Base-by-base conservation (phyloP, 2,329 filamentous ascomycete species). In the Clonostachys rhizophaga region DNA sequence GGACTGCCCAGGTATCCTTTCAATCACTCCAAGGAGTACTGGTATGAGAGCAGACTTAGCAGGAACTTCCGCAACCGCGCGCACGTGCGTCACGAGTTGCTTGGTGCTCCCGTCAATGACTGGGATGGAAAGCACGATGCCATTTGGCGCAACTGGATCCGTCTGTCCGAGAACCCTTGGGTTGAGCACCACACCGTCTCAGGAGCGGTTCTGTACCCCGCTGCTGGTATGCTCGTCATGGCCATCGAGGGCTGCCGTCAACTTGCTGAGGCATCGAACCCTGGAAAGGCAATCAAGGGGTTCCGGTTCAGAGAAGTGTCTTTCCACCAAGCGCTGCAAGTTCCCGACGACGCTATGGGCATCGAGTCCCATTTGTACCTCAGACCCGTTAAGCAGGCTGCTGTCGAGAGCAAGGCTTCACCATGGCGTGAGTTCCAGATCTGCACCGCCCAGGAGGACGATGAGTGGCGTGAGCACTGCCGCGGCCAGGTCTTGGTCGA, bases 81-180 rank as follows among this genome's bases (percentile, higher is more conserved):
- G 37, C 58, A 63, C 42, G 54, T 61, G 0, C 57, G 64, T 0
- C 65, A 71, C 40, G 68, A 73, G 46, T 54, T 75, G 1, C 53
- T 72, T 5, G 70, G 70, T 3, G 50, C 56, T 3, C 24, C 24
- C 9, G 40, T 42, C 16, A 61, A 55, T 4, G 55, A 60, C 1
- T 42, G 42, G 33, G 34, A 34, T 36, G n/a, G 24, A 9, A 30
- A 30, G 24, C 24, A 30, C 24, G 47, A 49, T 20, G 40, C 44
- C 36, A 46, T 34, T 13, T 58, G 54, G 54, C 48, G 54, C 12
- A 51, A 54, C 41, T 52, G 45, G 33, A 49, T 58, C 11, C 49
- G 54, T 3, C 12, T 56, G 2, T 50, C 44, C 3, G 60, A 67
- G 46, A 53, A 57, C 12, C 58, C 61, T 1, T 68, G 65, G 65